Evolutionary conservation across 106 monocot genomes (phyloP), one percentile per base, ranked within the genome.

Genomic region (Chionographis japonica): DNA sequence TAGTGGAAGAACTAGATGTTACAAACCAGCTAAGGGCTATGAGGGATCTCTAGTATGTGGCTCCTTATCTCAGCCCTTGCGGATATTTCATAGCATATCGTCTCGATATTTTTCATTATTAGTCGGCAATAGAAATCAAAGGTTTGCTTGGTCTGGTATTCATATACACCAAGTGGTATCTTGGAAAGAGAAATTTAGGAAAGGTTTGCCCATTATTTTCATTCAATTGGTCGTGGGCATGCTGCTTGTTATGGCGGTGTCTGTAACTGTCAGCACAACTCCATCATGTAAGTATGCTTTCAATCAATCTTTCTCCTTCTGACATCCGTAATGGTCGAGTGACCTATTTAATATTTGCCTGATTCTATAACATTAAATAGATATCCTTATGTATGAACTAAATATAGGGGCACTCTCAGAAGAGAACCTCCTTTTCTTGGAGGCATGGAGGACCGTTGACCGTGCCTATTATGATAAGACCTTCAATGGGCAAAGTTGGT

Each of bases 401-500:
- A 74, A 41, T 81, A 43, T 63, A 98, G 92, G 74, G 86, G 82
- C 97, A 37, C 80, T 98, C 35, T 87, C 89, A 54, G 97, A 98
- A 68, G 97, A 98, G 77, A 98, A 98, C 68, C 87, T 87, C 57
- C 89, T 98, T 72, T 98, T 98, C 53, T 67, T 98, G 74, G 97
- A 98, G 77, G 92, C 97, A 59, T 98, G 97, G 97, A 84, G 86
- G 70, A 91, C 80, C 10, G 85, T 98, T 52, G 97, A 98, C 68
- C 97, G 97, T 68, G 97, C 92, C 58, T 98, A 98, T 76, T 77
- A 78, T 79, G 97, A 98, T 61, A 98, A 98, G 85, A 75, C 76
- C 16, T 98, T 98, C 70, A 98, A 92, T 71, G 97, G 97, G 7
- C 82, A 92, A 62, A 92, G 85, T 77, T 98, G 97, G 97, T 98